phyloP scores from a whole-genome alignment of 2,329 filamentous ascomycete species.

The Arthrobotrys pseudoclavata region DNA sequence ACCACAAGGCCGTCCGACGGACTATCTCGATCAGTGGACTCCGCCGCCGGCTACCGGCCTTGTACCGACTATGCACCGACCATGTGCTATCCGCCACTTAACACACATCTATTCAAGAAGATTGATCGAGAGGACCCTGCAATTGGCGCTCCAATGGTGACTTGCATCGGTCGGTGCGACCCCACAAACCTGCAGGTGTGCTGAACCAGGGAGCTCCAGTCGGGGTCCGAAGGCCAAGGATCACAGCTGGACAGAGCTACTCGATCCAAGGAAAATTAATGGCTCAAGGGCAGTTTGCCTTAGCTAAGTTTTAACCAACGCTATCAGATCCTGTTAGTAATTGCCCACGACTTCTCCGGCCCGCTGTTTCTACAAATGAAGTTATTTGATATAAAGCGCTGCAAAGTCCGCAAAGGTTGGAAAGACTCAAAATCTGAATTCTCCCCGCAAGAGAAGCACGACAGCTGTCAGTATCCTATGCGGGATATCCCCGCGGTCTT shows the following conservation, averaged over 20 bases:
- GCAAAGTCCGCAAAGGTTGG: neutral
- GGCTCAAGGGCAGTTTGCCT: constrained; percentile 10
- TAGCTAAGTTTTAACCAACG: constrained; percentile 16
- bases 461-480: constrained; percentile 24
- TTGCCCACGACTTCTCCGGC: neutral
- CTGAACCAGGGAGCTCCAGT: constrained; percentile 15
- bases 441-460: neutral
- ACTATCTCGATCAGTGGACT: neutral
- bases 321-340: constrained; percentile 14
- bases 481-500: neutral
- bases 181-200: neutral
- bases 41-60: constrained; percentile 1
- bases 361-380: neutral
- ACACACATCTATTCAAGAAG: neutral
- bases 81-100: constrained; percentile 6
- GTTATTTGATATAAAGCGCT: constrained; percentile 6
- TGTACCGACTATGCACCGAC: neutral
- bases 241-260: neutral
- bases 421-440: neutral
- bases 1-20: neutral
- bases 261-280: constrained; percentile 4
- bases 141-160: neutral
- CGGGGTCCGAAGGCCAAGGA: neutral
- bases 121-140: neutral
- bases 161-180: constrained; percentile 11